Base-by-base conservation (phyloP, 139 green algal genomes). In the Picochlorum sp. region DNA sequence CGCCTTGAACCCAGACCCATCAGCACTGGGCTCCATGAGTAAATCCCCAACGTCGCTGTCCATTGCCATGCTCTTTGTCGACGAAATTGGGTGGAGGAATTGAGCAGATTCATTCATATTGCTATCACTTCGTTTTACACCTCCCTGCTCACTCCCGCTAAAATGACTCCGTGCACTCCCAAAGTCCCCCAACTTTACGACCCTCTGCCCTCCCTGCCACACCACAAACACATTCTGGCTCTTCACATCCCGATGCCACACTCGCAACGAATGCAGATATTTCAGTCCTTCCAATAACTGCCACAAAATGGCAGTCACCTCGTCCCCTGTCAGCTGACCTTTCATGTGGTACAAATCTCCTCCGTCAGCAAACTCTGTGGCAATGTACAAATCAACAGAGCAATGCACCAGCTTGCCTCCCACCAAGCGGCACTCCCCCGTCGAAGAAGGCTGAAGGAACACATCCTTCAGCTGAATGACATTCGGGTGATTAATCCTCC, bases 211-310 rank as follows among this genome's bases (percentile, higher is more conserved):
- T 5, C 74, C 52, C 2, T 72, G 57, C 38, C 76, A 62, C 0
- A 68, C 76, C 18, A 90, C 52, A 24, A 97, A 78, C 26, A 94
- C 65, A 62, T 97, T 97, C 60, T 84, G 77, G 16, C 70, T 85
- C 76, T 97, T 97, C 51, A 97, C 71, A 78, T 97, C 91, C 0
- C 90, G 63, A 71, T 85, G 72, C 84, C 83, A 92, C n/a, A 97
- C 85, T 41, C 85, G 72, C 50, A 80, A 69, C 13, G 64, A 64
- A 69, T 96, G 90, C 18, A 96, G 72, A 78, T 89, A 95, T 31
- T 80, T 75, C 20, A 89, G 37, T 2, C 66, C 74, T 9, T 77
- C 20, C 51, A 88, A 71, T 65, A 92, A 67, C 75, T 92, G 86
- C 73, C 71, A 79, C 69, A 93, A 83, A 64, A 95, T 71, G 44